Conservation (phyloP, 148 eudicot genomes). For the Dianthus caryophyllus region DNA sequence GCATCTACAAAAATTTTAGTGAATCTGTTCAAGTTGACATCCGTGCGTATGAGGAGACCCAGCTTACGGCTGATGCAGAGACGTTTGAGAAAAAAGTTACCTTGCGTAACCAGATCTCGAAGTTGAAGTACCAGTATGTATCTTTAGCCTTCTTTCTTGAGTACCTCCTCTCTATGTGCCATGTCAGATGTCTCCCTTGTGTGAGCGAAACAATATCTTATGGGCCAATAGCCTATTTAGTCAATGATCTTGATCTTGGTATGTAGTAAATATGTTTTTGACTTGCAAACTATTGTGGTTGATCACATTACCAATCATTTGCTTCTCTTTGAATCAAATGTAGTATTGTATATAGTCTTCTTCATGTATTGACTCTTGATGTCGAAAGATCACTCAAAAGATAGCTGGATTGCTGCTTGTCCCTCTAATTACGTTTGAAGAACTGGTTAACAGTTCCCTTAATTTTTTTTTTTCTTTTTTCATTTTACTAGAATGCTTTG, state of each 20-base stretch:
- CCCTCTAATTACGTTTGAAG: neutral
- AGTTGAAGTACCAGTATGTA: constrained; percentile 92
- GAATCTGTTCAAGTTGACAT: constrained; percentile 83
- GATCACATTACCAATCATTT: neutral
- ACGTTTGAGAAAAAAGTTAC: constrained; percentile 68
- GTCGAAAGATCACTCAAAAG: too few species aligned
- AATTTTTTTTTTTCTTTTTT: neutral
- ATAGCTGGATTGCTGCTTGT: neutral
- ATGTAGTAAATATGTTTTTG: neutral
- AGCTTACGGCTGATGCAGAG: constrained; percentile 73
- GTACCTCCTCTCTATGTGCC: neutral
- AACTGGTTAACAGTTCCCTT: neutral
- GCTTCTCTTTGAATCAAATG: neutral
- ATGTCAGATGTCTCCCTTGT: neutral
- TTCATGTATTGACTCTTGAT: too few species aligned
- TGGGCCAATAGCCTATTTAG: neutral
- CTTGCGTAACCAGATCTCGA: constrained; percentile 83
- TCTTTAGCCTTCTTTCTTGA: neutral
- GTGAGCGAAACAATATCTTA: neutral
- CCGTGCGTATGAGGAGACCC: constrained; percentile 92
- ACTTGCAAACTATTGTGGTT: neutral
- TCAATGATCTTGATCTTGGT: neutral
- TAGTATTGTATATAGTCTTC: too few species aligned
- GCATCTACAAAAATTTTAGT: constrained; percentile 74
- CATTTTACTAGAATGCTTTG: neutral